A percentile compares a stretch with the other conserved stretches of the same genome.
These are phyloP conservation scores for Globisporangium heterothallicum DNA, from an alignment of 352 stramenopile species.

Conservation along the genomic window DNA sequence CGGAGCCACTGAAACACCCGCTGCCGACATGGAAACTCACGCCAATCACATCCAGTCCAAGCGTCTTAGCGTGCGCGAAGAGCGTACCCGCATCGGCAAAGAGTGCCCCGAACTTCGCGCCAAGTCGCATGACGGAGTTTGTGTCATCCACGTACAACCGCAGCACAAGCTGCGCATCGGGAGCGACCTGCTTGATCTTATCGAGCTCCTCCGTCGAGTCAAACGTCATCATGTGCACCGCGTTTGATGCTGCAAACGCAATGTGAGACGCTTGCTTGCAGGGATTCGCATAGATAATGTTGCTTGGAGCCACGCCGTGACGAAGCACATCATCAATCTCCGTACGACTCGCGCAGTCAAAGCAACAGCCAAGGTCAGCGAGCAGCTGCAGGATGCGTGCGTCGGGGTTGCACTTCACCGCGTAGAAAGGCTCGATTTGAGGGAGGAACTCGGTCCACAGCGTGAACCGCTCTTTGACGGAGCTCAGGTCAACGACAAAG, in stretches of 20 bases:
- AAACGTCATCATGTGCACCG: slow-evolving; percentile 78
- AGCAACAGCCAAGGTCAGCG: slow-evolving; percentile 44
- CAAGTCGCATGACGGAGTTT: slow-evolving; percentile 71
- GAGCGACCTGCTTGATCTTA: slow-evolving; percentile 41
- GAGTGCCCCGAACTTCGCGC: slow-evolving; percentile 78
- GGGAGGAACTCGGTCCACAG: slow-evolving; percentile 41
- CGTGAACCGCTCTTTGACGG: slow-evolving; percentile 41
- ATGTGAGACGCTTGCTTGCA: slow-evolving; percentile 82
- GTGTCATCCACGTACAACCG: slow-evolving; percentile 85
- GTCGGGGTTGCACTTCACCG: slow-evolving; percentile 90
- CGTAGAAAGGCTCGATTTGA: slow-evolving; percentile 78
- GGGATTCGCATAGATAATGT: slow-evolving; percentile 90
- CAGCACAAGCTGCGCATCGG: slow-evolving; percentile 49
- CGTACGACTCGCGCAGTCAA: slow-evolving; percentile 84
- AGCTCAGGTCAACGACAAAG: slow-evolving; percentile 54
- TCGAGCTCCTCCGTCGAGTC: slow-evolving; percentile 84
- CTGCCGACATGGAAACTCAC: slow-evolving; percentile 88
- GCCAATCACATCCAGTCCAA: slow-evolving; percentile 68
- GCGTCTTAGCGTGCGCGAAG: slow-evolving; percentile 47
- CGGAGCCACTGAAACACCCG: slow-evolving; percentile 63
- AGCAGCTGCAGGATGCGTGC: slow-evolving; percentile 40
- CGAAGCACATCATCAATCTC: slow-evolving; percentile 71
- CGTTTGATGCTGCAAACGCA: slow-evolving; percentile 41
- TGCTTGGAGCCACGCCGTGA: slow-evolving; percentile 37
- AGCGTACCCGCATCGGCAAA: slow-evolving; percentile 48